Evolutionary conservation across 176 grass and related monocot genomes (phyloP).

Genomic region (Puya raimondii): DNA sequence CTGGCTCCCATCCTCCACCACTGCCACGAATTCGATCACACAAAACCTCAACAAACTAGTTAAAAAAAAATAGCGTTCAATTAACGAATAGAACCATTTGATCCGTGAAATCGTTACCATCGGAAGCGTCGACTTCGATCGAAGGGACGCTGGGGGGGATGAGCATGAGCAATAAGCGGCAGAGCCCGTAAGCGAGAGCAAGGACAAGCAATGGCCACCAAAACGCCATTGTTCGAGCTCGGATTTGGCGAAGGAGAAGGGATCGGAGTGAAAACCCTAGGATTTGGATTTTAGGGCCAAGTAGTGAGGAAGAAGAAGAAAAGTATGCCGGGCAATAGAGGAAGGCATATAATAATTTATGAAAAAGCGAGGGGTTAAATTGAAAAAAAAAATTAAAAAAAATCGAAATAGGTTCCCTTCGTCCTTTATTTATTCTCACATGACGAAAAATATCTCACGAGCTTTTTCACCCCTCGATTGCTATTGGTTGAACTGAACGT

Average conservation of each 20-base stretch:
- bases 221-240: slow-evolving; percentile 46
- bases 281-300: neutral
- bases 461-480: neutral
- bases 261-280: neutral
- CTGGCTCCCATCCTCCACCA: slow-evolving; percentile 61
- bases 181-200: slow-evolving; percentile 60
- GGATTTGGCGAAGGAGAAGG: slow-evolving; percentile 19
- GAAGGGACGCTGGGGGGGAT: slow-evolving; percentile 91
- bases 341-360: no score
- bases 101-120: slow-evolving; percentile 29
- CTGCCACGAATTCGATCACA: slow-evolving; percentile 28
- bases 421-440: neutral
- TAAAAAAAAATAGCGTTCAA: neutral
- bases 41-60: slow-evolving; percentile 25
- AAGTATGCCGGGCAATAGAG: no score
- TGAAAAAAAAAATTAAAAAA: neutral
- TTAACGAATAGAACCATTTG: neutral
- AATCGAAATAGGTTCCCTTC: neutral
- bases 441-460: neutral
- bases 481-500: neutral
- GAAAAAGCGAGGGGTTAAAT: neutral
- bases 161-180: slow-evolving; percentile 80
- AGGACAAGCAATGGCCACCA: slow-evolving; percentile 95
- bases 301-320: neutral
- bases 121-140: slow-evolving; percentile 87